Percentiles rank a stretch among this genome's conserved stretches.
Evolutionary conservation across 805 yeast genomes (phyloP).

Genomic region (Pichia cephalocereana): DNA sequence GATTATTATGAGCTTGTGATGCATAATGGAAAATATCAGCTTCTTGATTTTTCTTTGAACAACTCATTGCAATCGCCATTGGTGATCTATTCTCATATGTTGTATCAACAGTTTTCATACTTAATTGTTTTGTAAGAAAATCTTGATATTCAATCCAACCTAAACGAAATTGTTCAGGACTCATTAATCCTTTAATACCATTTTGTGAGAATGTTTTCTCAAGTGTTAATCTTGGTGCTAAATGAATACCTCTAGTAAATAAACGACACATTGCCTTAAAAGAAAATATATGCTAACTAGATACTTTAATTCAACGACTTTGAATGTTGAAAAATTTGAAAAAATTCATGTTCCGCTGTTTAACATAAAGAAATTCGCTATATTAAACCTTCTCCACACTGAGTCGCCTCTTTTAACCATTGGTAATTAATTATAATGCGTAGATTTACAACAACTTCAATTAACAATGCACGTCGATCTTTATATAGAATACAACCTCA

Average conservation of each 20-base stretch:
- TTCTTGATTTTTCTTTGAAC: conserved; percentile 57
- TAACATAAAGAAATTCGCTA: too few species aligned
- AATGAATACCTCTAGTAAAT: conserved; percentile 39
- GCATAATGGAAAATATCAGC: conserved; percentile 79
- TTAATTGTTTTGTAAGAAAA: conserved; percentile 48
- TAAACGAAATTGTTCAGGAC: conserved; percentile 53
- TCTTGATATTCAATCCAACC: conserved; percentile 82
- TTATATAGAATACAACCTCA: background rate
- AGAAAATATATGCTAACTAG: too few species aligned
- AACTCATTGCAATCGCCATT: conserved; percentile 55
- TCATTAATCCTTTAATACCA: conserved; percentile 60
- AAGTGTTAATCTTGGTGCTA: conserved; percentile 48
- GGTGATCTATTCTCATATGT: conserved; percentile 70
- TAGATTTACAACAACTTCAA: too few species aligned
- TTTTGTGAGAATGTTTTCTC: conserved; percentile 28
- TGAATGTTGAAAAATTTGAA: too few species aligned
- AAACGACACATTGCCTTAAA: too few species aligned
- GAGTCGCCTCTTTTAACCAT: too few species aligned
- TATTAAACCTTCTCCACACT: too few species aligned
- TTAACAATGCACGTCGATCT: background rate
- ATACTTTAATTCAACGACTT: too few species aligned
- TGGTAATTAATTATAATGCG: too few species aligned
- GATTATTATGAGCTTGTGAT: conserved; percentile 88
- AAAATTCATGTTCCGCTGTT: too few species aligned
- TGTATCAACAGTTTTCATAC: conserved; percentile 65